Evolutionary conservation across 805 yeast genomes (phyloP), one percentile per base, ranked within the genome.

Genomic region (Candida takata): DNA sequence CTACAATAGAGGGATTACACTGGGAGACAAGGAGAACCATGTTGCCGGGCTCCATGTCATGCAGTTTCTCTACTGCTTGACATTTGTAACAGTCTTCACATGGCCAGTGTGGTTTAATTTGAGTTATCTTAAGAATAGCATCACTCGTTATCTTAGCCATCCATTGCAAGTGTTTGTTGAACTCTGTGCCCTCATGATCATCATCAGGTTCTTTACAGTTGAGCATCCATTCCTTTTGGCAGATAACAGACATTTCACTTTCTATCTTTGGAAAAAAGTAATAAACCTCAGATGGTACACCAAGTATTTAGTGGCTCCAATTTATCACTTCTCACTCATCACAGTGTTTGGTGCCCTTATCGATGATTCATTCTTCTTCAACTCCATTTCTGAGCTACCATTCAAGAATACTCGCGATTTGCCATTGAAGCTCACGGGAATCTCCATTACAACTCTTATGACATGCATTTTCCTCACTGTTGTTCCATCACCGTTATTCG

Each of bases 11-110:
- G 94, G 96, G 0, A 78, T 92, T 27, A 80, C 97, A 0, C 67
- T 90, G 31, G 98, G 98, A 2, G 98, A 92, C 54, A 84, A 86
- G 57, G 78, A 76, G 23, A 88, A 90, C 57, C 98, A 92, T 55
- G 64, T 67, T 24, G 69, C 79, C 3, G 74, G 77, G 2, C 41
- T 83, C 2, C 96, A 92, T 55, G 24, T 81, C 4, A 86, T 81
- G 7, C 98, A 92, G 57, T 42, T 88, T 2, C 79, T 86, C 44
- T 92, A 92, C 56, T 85, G 90, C 52, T 59, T 72, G 18, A 54
- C 76, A 4, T 85, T 87, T 50, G 57, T 81, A 11, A 57, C 72
- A 0, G 49, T 72, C n/a, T 72, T 88, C 48, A 74, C 90, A 3
- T 57, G 74, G 52, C 97, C 97, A 3, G 55, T 79, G 11, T 84